Base-by-base conservation (phyloP, 2,329 filamentous ascomycete species). In the Stagonosporopsis cucurbitacearum region DNA sequence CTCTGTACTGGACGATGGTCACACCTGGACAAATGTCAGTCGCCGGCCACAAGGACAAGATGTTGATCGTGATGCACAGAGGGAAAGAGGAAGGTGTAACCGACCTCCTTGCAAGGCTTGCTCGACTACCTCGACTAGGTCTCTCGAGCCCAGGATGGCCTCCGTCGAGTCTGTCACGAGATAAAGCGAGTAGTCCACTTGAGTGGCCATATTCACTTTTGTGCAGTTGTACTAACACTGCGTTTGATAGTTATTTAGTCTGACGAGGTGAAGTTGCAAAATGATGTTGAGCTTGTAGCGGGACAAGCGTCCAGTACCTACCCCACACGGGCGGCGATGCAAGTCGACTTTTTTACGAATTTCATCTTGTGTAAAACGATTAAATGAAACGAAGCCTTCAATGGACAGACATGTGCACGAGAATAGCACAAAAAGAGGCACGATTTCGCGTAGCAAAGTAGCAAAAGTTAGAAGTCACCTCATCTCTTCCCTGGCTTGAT, bases 131-230 rank as follows among this genome's bases (percentile, higher is more conserved):
- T 84, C 66, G 57, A 85, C 84, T 33, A 97, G 81, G 72, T 92
- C 83, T 65, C 84, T 84, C 60, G 82, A 78, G 50, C 90, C 90
- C 39, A 97, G 86, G 64, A 96, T 92, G 30, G 87, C 86, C 13
- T 88, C 84, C n/a, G 92, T 96, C 46, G 92, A 95, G 81, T 97
- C 93, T 5, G 93, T 97, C 65, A 97, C 93, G 54, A 97, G 83
- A 74, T 97, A 97, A 35, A 97, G 80, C 44, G 88, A 88, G 74
- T 96, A 93, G 77, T 96, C 87, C 42, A 89, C 80, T 19, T 67
- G 60, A 57, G 62, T 64, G 26, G 78, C 69, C 71, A 75, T 78
- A 60, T 56, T 79, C 51, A 67, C 53, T 70, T 76, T 78, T 57
- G 47, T 55, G 3, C 19, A 39, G 4, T 44, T 15, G 9, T 17